Evolutionary conservation across 2,329 filamentous ascomycete species (phyloP), one percentile per base, ranked within the genome.

Genomic region (Nothomitra cinnamomea): DNA sequence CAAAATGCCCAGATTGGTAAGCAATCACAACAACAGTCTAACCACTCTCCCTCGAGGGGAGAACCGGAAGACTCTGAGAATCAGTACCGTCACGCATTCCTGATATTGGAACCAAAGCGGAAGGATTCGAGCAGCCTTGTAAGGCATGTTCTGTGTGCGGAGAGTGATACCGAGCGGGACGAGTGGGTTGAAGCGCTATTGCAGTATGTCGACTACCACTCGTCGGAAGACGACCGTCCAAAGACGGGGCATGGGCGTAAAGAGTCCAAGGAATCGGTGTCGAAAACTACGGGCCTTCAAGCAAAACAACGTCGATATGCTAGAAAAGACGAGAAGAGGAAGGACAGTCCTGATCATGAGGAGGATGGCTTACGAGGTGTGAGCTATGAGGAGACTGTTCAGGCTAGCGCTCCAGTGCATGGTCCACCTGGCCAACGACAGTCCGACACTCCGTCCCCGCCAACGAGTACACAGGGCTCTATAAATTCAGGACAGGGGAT

Each of bases 11-110:
- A 95, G 64, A 96, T 98, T 61, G 90, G 89, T 53, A 95, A 94
- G 65, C 92, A 96, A 65, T 85, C 85, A 1, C 78, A 83, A 57
- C 74, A 77, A 54, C 71, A 74, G 55, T 63, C 64, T 19, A 73
- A 74, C 53, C 75, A 79, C 32, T 81, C 84, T 13, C 79, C 82
- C 3, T 75, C 76, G n/a, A 72, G 73, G 2, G 65, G 63, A 61
- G 66, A 67, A 54, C 74, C 79, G 17, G 87, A 94, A 45, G 88
- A 95, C 53, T 70, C 79, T 49, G 92, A 96, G 56, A 94, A 94
- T 62, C 87, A 96, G 65, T 98, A 95, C 65, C 84, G 92, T 4
- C 92, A 98, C 68, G 92, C 92, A 0, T 98, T 98, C 69, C 72
- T 96, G 47, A 85, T 98, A 53, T 66, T 96, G 52, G 92, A 98